Conservation (phyloP, 768 basidiomycete species). For the Pleurotus eryngii region DNA sequence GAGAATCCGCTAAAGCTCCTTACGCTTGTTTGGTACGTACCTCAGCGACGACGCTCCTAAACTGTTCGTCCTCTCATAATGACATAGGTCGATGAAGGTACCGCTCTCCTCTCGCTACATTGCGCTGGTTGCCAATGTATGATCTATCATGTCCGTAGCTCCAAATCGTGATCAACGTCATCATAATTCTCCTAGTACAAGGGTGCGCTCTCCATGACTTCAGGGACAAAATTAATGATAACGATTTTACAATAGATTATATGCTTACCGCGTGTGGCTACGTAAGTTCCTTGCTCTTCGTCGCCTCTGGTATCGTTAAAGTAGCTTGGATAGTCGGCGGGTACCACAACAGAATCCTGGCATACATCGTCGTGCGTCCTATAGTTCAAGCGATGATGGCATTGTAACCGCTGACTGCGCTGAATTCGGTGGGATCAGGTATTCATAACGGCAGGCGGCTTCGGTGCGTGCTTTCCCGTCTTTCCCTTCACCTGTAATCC, state of each 20-base stretch:
- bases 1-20: conserved; percentile 15
- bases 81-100: not conserved
- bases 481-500: not conserved
- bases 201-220: conserved; percentile 10
- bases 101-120: not conserved
- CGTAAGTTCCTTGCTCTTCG: not conserved
- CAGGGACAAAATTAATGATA: too few species aligned
- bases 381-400: too few species aligned
- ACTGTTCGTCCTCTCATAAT: not conserved
- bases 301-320: not conserved
- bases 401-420: too few species aligned
- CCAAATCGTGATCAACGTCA: conserved; percentile 24
- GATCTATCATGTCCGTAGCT: not conserved
- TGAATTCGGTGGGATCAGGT: not conserved
- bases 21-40: not conserved
- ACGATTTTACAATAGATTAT: not conserved
- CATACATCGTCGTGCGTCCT: not conserved
- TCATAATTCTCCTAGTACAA: conserved; percentile 25
- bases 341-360: not conserved
- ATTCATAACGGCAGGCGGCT: not conserved
- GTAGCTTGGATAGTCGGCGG: not conserved
- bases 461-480: not conserved
- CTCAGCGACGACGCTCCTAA: not conserved
- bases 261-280: conserved; percentile 3
- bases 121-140: not conserved